These are phyloP conservation scores for Cercospora canescens DNA, from an alignment of 2,329 filamentous ascomycete genomes.

Conservation along the genomic window DNA sequence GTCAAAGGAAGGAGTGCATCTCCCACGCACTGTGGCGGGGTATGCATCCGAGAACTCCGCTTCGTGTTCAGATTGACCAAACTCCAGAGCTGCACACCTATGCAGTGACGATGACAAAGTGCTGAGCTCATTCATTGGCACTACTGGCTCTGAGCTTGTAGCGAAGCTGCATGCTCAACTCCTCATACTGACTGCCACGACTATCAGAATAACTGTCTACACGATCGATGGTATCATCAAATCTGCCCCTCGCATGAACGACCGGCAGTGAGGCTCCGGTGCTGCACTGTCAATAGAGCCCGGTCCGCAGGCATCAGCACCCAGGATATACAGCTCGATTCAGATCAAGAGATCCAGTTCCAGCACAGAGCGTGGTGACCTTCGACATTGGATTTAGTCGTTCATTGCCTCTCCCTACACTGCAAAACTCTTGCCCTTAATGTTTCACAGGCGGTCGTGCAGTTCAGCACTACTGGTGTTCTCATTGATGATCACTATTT, in stretches of 20 bases:
- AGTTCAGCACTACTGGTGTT: no score
- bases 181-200: not conserved
- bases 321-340: no score
- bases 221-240: not conserved
- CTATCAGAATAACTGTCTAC: not conserved
- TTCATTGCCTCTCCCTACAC: no score
- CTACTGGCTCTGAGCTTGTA: not conserved
- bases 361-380: no score
- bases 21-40: not conserved
- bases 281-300: not conserved
- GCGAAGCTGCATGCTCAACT: not conserved
- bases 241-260: not conserved
- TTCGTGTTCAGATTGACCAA: not conserved
- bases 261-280: not conserved
- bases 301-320: no score
- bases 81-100: not conserved
- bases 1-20: not conserved
- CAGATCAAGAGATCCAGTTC: no score
- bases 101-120: not conserved
- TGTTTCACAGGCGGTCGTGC: no score
- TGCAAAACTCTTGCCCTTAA: no score
- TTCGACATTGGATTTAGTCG: no score
- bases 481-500: not conserved
- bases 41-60: not conserved
- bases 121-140: not conserved